Evolutionary conservation across 371 early-diverging fungal species (phyloP).

Genomic region (Lichtheimia ornata): DNA sequence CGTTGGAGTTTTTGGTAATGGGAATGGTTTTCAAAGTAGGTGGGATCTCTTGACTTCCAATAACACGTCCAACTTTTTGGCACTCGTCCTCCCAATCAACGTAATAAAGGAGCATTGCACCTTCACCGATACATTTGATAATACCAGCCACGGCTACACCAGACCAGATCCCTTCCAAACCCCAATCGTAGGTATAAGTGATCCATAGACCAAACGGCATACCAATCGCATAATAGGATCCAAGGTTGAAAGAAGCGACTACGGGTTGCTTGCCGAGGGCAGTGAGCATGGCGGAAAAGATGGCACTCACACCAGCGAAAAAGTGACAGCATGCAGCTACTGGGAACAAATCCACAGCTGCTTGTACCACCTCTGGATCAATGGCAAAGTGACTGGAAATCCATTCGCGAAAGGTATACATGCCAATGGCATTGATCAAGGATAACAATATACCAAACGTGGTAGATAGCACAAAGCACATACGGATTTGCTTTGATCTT

Average conservation of each 20-base stretch:
- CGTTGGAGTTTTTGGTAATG: no score
- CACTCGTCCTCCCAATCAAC: conserved; percentile 38
- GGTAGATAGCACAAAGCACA: conserved; percentile 24
- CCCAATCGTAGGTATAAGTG: conserved; percentile 28
- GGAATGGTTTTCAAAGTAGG: no score
- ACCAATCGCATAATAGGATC: conserved; percentile 35
- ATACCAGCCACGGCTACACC: conserved; percentile 37
- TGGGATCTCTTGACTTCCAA: conserved; percentile 20
- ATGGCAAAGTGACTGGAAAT: conserved; percentile 45
- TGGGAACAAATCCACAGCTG: conserved; percentile 58
- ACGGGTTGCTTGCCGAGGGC: conserved; percentile 40
- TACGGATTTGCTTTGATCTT: conserved; percentile 23
- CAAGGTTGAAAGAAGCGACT: conserved; percentile 37
- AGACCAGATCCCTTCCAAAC: conserved; percentile 40
- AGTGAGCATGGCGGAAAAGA: conserved; percentile 37
- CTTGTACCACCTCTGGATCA: conserved; percentile 48
- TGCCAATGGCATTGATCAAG: conserved; percentile 19
- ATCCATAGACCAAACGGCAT: conserved; percentile 41
- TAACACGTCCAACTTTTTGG: conserved; percentile 16
- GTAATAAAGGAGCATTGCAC: conserved; percentile 12
- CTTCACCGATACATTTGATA: conserved; percentile 34
- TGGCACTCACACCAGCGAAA: conserved; percentile 40
- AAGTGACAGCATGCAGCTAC: conserved; percentile 79
- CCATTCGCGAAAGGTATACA: conserved; percentile 21
- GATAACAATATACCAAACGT: conserved; percentile 17